Base-by-base conservation (phyloP, 2,329 filamentous ascomycete species). In the Aspergillus felis region DNA sequence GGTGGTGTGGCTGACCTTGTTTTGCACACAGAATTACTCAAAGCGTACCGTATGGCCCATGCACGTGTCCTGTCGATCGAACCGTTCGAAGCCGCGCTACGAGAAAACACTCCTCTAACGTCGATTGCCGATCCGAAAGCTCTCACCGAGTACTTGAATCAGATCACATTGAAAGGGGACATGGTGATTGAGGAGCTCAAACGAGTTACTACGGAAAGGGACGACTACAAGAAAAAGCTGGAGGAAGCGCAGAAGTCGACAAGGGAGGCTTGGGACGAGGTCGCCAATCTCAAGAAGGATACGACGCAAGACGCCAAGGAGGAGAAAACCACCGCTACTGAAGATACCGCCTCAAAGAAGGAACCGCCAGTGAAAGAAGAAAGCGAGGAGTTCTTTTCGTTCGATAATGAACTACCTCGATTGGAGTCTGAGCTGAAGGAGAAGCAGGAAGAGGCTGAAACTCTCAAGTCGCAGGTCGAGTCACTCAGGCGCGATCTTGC, bases 111-210 rank as follows among this genome's bases (percentile, higher is more conserved):
- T 0, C 93, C 94, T 2, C 79, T 97, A 38, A 90, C 90, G 4
- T 93, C 91, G 17, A 96, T 99, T 66, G 83, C 81, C 64, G 94
- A 99, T 58, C 91, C 93, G 0, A 84, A 86, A 54, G 88, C 92
- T 2, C 81, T 99, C 35, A 84, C 92, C 6, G 93, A 97, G 74
- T 99, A 97, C 68, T 81, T 99, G 28, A 91, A 88, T 65, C 91
- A 97, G 73, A 77, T 96, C 44, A 93, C 87, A 60, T 75, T 92
- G 54, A 93, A 95, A 69, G 87, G 88, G 46, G 91, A 96, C 67
- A 95, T 99, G 90, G 87, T 96, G 3, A 87, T 95, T 84, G 89
- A 96, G 49, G 94, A 99, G 74, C 80, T 97, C 56, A 97, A 95
- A 76, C 83, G 91, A 12, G 86, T 97, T 0, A 89, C 91, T 0